phyloP scores from a whole-genome alignment of 106 monocot species.

The Iris macrosiphon region DNA sequence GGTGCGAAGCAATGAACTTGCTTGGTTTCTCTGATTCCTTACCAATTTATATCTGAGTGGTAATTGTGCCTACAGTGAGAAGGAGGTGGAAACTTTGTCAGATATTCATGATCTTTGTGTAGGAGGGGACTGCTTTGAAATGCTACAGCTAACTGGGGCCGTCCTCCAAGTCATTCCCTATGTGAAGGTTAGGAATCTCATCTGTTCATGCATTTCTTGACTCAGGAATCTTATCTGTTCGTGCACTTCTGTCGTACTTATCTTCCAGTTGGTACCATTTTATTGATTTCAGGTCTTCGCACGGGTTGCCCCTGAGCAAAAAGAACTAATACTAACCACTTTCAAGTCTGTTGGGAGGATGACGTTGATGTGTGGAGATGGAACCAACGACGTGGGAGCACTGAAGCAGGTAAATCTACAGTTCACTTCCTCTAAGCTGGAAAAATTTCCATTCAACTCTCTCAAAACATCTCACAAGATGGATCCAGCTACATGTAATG shows the following conservation, averaged over 20 bases:
- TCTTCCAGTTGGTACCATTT: not conserved
- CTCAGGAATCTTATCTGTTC: not conserved
- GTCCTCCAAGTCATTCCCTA: slow-evolving; percentile 86
- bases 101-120: slow-evolving; percentile 94
- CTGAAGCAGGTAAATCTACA: slow-evolving; percentile 88
- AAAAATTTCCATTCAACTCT: too few relatives aligned
- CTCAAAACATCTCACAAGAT: too few relatives aligned
- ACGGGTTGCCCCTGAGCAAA: slow-evolving; percentile 97
- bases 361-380: slow-evolving; percentile 99
- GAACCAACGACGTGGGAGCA: slow-evolving; percentile 99
- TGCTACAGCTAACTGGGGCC: slow-evolving; percentile 68
- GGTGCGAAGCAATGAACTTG: not conserved
- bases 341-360: slow-evolving; percentile 89
- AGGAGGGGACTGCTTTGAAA: slow-evolving; percentile 93
- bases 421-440: too few relatives aligned
- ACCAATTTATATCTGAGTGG: not conserved
- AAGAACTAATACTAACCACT: slow-evolving; percentile 91
- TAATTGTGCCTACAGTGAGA: slow-evolving; percentile 27
- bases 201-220: not conserved
- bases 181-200: slow-evolving; percentile 61
- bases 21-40: not conserved
- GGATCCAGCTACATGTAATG: too few relatives aligned
- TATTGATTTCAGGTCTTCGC: slow-evolving; percentile 72
- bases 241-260: too few relatives aligned
- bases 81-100: slow-evolving; percentile 76